These are phyloP conservation scores for Aspergillus latus DNA, from an alignment of 2,329 filamentous ascomycete genomes.

Conservation along the genomic window DNA sequence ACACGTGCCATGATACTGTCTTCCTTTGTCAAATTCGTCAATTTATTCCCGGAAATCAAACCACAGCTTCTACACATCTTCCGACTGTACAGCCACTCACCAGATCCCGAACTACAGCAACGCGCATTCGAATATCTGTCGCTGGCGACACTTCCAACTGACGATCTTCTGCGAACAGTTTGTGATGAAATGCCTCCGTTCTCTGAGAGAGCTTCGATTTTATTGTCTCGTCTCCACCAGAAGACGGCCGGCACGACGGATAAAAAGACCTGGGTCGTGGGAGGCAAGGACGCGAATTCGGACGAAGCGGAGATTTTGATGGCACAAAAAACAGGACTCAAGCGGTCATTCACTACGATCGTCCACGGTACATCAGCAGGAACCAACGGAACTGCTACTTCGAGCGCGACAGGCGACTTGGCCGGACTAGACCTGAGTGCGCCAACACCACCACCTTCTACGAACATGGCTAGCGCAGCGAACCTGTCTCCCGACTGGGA, in stretches of 20 bases:
- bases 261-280: slow-evolving; percentile 96
- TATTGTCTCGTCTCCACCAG: slow-evolving; percentile 88
- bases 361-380: slow-evolving; percentile 44
- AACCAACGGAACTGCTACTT: slow-evolving; percentile 36
- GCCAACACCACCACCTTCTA: slow-evolving; percentile 56
- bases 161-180: slow-evolving; percentile 87
- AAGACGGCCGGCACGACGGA: slow-evolving; percentile 92
- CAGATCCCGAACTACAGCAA: slow-evolving; percentile 95
- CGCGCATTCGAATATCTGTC: slow-evolving; percentile 92
- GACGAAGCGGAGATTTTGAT: slow-evolving; percentile 77
- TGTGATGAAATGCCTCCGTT: slow-evolving; percentile 99
- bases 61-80: slow-evolving; percentile 90
- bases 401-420: slow-evolving; percentile 64
- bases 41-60: slow-evolving; percentile 97
- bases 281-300: slow-evolving; percentile 88
- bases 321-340: slow-evolving; percentile 76
- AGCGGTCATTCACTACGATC: slow-evolving; percentile 73
- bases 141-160: slow-evolving; percentile 79
- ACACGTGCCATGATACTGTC: slow-evolving; percentile 93
- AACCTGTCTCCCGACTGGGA: slow-evolving; percentile 96
- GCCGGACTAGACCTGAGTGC: slow-evolving; percentile 77
- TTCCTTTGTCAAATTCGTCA: slow-evolving; percentile 96
- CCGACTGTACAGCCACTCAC: slow-evolving; percentile 84
- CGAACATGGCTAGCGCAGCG: slow-evolving; percentile 87
- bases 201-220: slow-evolving; percentile 86